Evolutionary conservation across 23 red algal species (phyloP), one percentile per base, ranked within the genome.

Genomic region (Gracilaria gracilis): DNA sequence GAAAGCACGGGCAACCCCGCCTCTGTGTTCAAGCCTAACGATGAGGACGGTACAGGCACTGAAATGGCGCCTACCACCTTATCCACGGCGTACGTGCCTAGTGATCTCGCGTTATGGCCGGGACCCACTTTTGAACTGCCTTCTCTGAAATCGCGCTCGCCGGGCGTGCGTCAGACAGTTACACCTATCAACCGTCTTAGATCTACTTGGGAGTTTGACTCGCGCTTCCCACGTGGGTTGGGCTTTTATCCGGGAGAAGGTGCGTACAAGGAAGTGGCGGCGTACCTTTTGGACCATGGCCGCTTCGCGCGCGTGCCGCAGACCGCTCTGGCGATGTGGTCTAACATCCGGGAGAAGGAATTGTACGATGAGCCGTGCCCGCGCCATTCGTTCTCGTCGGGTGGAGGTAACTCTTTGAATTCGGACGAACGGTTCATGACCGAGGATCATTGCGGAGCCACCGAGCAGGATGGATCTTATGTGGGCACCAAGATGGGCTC

Each of bases 281-380:
- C 93, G 1, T 98, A 98, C 58, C 70, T 98, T 28, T 55, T 98
- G 53, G 97, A 98, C 75, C 97, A n/a, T n/a, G n/a, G n/a, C n/a
- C n/a, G n/a, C n/a, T n/a, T n/a, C n/a, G n/a, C n/a, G n/a, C n/a
- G n/a, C 0, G 93, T 98, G 37, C 97, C 97, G 35, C 97, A 98
- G 59, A 98, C 97, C 2, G 91, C 92, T 0, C 67, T 98, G 34
- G 93, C 93, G 6, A 83, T 61, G 40, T 98, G 91, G 73, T 75
- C 69, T 14, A 67, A 93, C 31, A 46, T 79, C 17, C 85, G 47
- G 31, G 69, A 88, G 61, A 77, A 77, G 73, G 38, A 79, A 47
- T 24, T 59, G 13, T 38, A 57, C 25, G 55, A 35, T 8, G 37
- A 50, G 25, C 27, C 4, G 17, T 32, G 23, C 29, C 75, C 39